Evolutionary conservation across 768 basidiomycete species (phyloP).

Genomic region (Termitomyces sp.): DNA sequence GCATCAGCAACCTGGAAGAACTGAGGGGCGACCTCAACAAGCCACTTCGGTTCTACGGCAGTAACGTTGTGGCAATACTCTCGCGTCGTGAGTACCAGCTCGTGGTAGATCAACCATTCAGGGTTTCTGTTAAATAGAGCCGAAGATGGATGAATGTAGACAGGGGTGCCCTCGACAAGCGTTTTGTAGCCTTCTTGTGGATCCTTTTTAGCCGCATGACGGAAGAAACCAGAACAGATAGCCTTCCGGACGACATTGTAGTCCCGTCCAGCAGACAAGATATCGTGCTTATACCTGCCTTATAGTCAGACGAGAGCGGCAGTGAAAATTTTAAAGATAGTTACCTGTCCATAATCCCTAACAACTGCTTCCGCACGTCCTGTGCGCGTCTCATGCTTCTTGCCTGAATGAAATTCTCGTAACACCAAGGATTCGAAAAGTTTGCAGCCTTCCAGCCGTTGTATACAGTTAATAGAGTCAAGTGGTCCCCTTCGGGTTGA

Average conservation of each 20-base stretch:
- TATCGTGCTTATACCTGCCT: constrained; percentile 91
- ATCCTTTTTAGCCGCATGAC: constrained; percentile 98
- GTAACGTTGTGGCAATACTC: constrained; percentile 94
- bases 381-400: constrained; percentile 96
- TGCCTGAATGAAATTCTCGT: constrained; percentile 98
- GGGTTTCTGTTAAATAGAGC: constrained; percentile 96
- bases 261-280: constrained; percentile 88
- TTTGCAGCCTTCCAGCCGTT: constrained; percentile 98
- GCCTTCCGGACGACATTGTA: constrained; percentile 92
- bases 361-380: constrained; percentile 94
- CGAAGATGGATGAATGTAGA: constrained; percentile 97
- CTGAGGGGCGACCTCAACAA: constrained; percentile 95
- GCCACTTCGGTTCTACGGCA: constrained; percentile 97
- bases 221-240: constrained; percentile 97
- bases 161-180: constrained; percentile 95
- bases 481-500: constrained; percentile 96
- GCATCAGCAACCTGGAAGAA: constrained; percentile 99
- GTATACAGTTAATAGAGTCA: constrained; percentile 91
- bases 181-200: constrained; percentile 99
- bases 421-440: constrained; percentile 99
- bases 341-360: constrained; percentile 98
- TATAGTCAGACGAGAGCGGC: constrained; percentile 9
- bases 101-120: constrained; percentile 96
- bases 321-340: constrained; percentile 19
- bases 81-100: constrained; percentile 93